These are phyloP conservation scores for Cucumis melo DNA, from an alignment of 306 rosid genomes.

Conservation along the genomic window DNA sequence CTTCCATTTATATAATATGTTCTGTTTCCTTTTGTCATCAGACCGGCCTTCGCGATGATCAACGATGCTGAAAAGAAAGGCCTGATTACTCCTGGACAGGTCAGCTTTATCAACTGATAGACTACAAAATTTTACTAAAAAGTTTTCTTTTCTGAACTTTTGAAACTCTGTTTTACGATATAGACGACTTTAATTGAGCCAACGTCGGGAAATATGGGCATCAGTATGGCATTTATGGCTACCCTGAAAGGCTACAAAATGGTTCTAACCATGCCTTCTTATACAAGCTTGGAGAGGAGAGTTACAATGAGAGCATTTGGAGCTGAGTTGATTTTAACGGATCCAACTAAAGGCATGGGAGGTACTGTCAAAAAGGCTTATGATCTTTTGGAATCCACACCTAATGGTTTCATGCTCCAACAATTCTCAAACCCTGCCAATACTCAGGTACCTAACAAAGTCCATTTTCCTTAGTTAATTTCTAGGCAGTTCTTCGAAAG, in stretches of 20 bases:
- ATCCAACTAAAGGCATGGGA: constrained; percentile 69
- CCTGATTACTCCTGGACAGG: constrained; percentile 42
- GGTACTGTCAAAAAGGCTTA: constrained; percentile 83
- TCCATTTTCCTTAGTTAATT: background rate
- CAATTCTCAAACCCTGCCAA: constrained; percentile 88
- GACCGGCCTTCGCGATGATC: constrained; percentile 41
- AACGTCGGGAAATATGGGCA: constrained; percentile 92
- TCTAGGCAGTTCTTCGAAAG: no score
- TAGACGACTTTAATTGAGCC: constrained; percentile 77
- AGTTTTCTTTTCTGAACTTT: background rate
- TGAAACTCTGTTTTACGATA: background rate
- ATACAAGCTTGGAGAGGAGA: constrained; percentile 66
- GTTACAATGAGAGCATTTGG: constrained; percentile 85
- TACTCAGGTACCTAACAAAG: constrained; percentile 29
- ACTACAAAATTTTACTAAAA: background rate
- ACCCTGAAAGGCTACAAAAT: constrained; percentile 74
- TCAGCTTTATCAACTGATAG: constrained; percentile 9
- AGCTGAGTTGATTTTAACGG: constrained; percentile 76
- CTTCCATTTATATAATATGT: background rate
- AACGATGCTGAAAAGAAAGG: constrained; percentile 38
- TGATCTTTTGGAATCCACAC: constrained; percentile 63
- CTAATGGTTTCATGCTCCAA: constrained; percentile 72
- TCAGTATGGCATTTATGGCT: constrained; percentile 74
- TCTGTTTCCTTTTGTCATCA: constrained; percentile 7
- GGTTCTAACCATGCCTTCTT: constrained; percentile 76